A percentile compares a stretch with the other conserved stretches of the same genome.
Conservation (phyloP, 2,329 filamentous ascomycete genomes). For the Massarina eburnea region DNA sequence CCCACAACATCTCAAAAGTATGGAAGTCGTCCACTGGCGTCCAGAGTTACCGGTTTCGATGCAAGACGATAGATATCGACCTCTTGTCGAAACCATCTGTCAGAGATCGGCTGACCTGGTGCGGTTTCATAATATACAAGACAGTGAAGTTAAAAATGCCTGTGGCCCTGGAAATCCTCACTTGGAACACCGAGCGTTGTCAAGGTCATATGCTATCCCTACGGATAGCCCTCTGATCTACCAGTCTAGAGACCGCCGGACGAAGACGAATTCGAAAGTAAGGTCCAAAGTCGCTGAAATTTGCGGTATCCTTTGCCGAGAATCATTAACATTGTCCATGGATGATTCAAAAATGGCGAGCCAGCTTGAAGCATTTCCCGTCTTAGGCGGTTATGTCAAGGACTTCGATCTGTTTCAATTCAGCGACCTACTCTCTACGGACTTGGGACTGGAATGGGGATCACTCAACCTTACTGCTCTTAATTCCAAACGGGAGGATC, state of each 20-base stretch:
- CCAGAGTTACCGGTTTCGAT: constrained; percentile 19
- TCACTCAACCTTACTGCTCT: constrained; percentile 45
- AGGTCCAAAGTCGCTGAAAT: constrained; percentile 16
- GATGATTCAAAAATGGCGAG: too few relatives aligned
- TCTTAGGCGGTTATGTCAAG: constrained; percentile 44
- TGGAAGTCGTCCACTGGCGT: constrained; percentile 39
- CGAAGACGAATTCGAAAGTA: too few relatives aligned
- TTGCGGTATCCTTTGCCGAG: too few relatives aligned
- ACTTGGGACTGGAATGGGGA: constrained; percentile 49
- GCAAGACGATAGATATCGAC: constrained; percentile 36
- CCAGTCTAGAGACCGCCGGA: constrained; percentile 13
- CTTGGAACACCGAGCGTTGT: constrained; percentile 19
- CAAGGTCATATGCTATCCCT: neutral
- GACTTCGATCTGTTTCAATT: constrained; percentile 39
- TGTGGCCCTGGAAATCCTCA: constrained; percentile 11
- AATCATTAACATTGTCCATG: too few relatives aligned
- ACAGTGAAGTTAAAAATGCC: neutral
- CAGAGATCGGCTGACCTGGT: constrained; percentile 11
- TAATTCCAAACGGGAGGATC: constrained; percentile 20
- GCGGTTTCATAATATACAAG: constrained; percentile 1
- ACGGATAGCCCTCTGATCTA: constrained; percentile 11
- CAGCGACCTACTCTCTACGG: constrained; percentile 42
- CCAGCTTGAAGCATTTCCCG: constrained; percentile 34
- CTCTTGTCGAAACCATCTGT: constrained; percentile 16
- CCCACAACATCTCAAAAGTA: constrained; percentile 22